Evolutionary conservation across 306 rosid species (phyloP).

Genomic region (Ochetophila trinervis): DNA sequence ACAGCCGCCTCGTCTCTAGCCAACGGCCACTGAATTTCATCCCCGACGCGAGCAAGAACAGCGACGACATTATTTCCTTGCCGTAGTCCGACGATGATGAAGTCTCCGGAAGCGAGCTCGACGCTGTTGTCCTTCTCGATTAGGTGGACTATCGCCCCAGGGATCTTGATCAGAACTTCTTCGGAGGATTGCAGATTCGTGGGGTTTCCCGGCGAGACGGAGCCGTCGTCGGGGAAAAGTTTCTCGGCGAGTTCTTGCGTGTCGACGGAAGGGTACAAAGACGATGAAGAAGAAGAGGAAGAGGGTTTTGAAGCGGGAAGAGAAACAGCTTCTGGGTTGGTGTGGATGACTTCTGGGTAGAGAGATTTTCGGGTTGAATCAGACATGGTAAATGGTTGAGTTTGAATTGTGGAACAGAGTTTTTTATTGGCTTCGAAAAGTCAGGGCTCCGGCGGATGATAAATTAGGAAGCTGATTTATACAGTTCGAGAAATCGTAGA

Average conservation of each 20-base stretch:
- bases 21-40: conserved; percentile 74
- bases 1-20: conserved; percentile 74
- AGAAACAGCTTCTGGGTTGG: conserved; percentile 47
- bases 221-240: conserved; percentile 43
- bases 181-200: conserved; percentile 32
- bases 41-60: conserved; percentile 62
- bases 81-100: conserved; percentile 40
- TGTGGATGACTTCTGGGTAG: conserved; percentile 44
- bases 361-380: conserved; percentile 22
- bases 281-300: conserved; percentile 36
- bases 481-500: neutral
- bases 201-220: conserved; percentile 17
- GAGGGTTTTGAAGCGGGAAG: conserved; percentile 7
- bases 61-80: conserved; percentile 60
- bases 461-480: too few species aligned
- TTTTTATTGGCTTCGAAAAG: too few species aligned
- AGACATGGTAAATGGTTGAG: neutral
- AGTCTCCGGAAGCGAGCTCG: conserved; percentile 72
- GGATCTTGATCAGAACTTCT: conserved; percentile 47
- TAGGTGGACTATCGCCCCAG: conserved; percentile 65
- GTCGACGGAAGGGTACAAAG: conserved; percentile 45
- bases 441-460: too few species aligned
- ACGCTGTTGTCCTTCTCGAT: conserved; percentile 67
- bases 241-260: conserved; percentile 32
- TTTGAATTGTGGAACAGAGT: neutral